Evolutionary conservation across 108 stramenopile genomes (phyloP), one percentile per base, ranked within the genome.

Genomic region (Pseudonitzschia pungens): DNA sequence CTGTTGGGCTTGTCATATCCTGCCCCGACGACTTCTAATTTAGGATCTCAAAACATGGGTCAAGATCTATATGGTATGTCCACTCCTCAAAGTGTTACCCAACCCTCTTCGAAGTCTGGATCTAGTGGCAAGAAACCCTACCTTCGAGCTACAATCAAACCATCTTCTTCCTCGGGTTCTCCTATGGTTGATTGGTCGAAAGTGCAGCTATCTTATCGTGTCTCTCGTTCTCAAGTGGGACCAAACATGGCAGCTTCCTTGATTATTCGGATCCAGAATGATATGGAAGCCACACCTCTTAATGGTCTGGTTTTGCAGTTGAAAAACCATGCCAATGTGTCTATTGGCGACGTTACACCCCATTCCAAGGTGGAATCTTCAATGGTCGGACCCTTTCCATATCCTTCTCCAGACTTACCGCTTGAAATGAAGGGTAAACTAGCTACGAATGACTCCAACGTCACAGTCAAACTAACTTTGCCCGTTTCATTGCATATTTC

Each of bases 1-100:
- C 76, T 94, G 22, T 73, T 92, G 14, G 86, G 85, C 0, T 71
- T 94, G 70, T 54, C 81, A 67, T 77, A 68, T 43, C 71, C 74
- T 22, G 69, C 65, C 18, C 65, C 71, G 43, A 53, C 12, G 41
- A 22, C 57, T 18, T 31, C 55, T 29, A 43, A 41, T 42, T 44
- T 75, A 51, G 20, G 54, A 27, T 42, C 72, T 42, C 55, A 66
- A 32, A 52, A 60, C 27, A 48, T 56, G 28, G 24, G 59, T 66
- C n/a, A 51, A 43, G 41, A 58, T 66, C 42, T 66, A 5, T 55
- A 28, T 51, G 60, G 31, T 64, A n/a, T 42, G 21, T 28, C 65
- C 24, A 28, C 42, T 22, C 64, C 53, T 29, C 52, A 44, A 42
- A 21, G 21, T 1, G 42, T 0, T 21, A 16, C 4, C 43, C 32